Conservation (phyloP, 768 basidiomycete genomes). For the Lentinula aciculospora region DNA sequence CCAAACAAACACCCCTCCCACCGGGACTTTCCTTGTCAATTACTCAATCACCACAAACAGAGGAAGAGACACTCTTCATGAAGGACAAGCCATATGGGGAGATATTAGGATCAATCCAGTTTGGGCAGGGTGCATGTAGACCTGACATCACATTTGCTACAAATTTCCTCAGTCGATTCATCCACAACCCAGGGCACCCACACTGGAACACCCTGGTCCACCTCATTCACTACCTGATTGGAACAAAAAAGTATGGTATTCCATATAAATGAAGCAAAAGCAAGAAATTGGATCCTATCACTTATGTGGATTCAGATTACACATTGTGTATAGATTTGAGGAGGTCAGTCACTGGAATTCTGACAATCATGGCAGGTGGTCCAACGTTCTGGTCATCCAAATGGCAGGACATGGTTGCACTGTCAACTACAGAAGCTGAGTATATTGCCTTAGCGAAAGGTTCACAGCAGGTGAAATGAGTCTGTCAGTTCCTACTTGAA, state of each 20-base stretch:
- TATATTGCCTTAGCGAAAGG: neutral
- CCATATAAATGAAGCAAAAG: neutral
- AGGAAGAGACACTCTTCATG: slow-evolving; percentile 3
- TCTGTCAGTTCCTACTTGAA: neutral
- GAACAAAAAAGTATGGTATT: too few species aligned
- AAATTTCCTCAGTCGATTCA: neutral
- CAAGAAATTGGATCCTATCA: neutral
- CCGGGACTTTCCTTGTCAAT: slow-evolving; percentile 3
- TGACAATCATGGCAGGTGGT: neutral
- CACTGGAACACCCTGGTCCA: slow-evolving; percentile 2
- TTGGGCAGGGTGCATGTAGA: neutral
- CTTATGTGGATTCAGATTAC: slow-evolving; percentile 1
- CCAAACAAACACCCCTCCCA: slow-evolving; percentile 9
- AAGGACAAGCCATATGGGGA: neutral
- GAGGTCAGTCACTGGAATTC: neutral
- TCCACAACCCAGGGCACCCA: neutral
- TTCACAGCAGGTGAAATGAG: neutral
- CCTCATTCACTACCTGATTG: too few species aligned
- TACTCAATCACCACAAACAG: neutral
- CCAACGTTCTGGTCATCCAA: slow-evolving; percentile 2
- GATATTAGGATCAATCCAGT: neutral
- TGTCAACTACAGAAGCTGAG: too few species aligned
- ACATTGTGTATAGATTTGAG: neutral
- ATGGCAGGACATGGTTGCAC: too few species aligned
- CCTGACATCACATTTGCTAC: neutral